Conservation (phyloP, 202 grass and related monocot genomes). For the Musa balbisiana region DNA sequence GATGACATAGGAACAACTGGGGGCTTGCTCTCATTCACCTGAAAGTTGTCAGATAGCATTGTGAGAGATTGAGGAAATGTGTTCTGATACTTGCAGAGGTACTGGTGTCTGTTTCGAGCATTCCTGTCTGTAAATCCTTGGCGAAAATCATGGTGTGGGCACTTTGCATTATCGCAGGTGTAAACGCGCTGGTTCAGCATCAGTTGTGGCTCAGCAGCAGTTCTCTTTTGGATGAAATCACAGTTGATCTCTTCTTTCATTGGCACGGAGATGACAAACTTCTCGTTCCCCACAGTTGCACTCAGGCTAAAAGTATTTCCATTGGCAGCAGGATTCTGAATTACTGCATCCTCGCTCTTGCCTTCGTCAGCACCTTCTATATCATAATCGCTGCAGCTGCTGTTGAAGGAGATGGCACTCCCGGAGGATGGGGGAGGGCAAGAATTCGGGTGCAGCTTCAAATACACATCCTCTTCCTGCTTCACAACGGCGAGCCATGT, state of each 20-base stretch:
- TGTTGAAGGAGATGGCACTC: constrained; percentile 4
- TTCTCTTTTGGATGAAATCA: constrained; percentile 14
- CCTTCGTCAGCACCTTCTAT: constrained; percentile 12
- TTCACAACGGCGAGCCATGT: constrained; percentile 21
- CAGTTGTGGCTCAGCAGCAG: not conserved
- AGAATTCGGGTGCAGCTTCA: constrained; percentile 10
- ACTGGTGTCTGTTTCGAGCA: constrained; percentile 10
- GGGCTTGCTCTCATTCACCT: constrained; percentile 9
- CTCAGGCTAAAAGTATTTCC: not conserved
- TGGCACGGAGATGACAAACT: not conserved
- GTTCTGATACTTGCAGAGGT: constrained; percentile 11
- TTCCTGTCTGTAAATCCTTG: constrained; percentile 10
- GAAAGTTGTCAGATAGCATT: not conserved
- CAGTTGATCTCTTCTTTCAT: constrained; percentile 12
- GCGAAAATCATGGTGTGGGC: not conserved
- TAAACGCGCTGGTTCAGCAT: constrained; percentile 4
- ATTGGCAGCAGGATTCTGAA: not conserved
- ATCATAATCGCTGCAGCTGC: constrained; percentile 12
- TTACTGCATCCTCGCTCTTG: not conserved
- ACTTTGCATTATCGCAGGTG: constrained; percentile 5
- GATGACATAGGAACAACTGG: not conserved
- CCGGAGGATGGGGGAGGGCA: not conserved
- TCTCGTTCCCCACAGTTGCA: not conserved
- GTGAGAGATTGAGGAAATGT: not conserved
- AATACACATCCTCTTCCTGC: constrained; percentile 14